Conservation (phyloP, 441 rosid genomes). For the Hura crepitans region DNA sequence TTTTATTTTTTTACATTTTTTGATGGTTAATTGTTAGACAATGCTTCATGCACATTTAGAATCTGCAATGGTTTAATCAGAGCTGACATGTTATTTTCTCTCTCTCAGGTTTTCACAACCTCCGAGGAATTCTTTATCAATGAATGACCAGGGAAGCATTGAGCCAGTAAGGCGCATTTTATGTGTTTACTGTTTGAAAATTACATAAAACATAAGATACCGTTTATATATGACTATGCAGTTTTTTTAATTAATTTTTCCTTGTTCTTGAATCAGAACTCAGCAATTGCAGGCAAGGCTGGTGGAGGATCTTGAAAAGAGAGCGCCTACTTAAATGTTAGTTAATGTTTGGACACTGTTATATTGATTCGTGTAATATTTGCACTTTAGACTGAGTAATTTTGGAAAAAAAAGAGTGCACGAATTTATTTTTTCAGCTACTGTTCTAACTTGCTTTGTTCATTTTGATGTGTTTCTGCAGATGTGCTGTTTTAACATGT, state of each 20-base stretch:
- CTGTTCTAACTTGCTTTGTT: neutral
- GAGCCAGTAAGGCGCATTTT: conserved; percentile 37
- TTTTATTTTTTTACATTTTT: too few relatives aligned
- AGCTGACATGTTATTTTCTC: conserved; percentile 1
- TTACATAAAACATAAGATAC: conserved; percentile 10
- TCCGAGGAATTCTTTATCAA: conserved; percentile 40
- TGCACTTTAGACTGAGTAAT: neutral
- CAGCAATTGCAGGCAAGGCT: conserved; percentile 61
- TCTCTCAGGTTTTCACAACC: conserved; percentile 61
- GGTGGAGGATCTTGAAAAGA: conserved; percentile 48
- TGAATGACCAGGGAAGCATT: conserved; percentile 47
- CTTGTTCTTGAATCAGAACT: conserved; percentile 38
- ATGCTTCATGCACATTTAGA: neutral
- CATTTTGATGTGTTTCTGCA: conserved; percentile 33
- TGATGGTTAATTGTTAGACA: neutral
- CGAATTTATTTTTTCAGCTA: too few relatives aligned
- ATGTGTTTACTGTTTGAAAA: conserved; percentile 7
- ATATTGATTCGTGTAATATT: neutral
- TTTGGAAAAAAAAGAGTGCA: neutral
- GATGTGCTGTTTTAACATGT: conserved; percentile 47
- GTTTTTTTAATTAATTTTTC: conserved; percentile 4
- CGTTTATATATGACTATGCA: neutral
- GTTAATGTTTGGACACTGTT: conserved; percentile 25
- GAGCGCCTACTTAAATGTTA: conserved; percentile 25
- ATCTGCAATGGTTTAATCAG: conserved; percentile 11